Conservation (phyloP, 2,329 filamentous ascomycete genomes). For the Neonectria sp. region DNA sequence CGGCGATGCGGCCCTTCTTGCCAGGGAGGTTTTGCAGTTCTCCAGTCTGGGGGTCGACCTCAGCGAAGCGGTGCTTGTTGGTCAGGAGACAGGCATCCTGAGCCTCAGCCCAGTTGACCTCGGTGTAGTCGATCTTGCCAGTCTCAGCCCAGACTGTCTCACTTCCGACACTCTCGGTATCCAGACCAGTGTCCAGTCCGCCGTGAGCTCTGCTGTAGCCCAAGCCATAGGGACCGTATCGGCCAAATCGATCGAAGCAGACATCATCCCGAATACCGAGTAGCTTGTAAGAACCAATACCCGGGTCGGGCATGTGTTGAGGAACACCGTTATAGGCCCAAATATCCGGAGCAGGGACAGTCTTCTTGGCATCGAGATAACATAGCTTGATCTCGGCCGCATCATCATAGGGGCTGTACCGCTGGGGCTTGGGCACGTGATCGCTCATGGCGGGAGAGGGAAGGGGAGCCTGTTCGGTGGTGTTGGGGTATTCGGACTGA, state of each 20-base stretch:
- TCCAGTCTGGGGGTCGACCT: constrained; percentile 57
- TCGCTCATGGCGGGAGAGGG: constrained; percentile 52
- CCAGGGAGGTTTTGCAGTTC: constrained; percentile 48
- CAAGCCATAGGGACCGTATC: constrained; percentile 87
- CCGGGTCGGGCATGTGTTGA: constrained; percentile 82
- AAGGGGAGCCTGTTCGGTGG: constrained; percentile 51
- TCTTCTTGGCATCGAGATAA: constrained; percentile 74
- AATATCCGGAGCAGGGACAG: constrained; percentile 71
- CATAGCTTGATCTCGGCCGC: constrained; percentile 71
- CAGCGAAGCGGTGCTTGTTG: constrained; percentile 75
- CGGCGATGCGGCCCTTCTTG: constrained; percentile 75
- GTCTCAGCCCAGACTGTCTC: constrained; percentile 70
- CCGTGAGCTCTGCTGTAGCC: constrained; percentile 84
- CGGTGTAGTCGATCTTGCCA: constrained; percentile 70
- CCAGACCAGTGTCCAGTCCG: constrained; percentile 79
- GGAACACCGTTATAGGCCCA: constrained; percentile 80
- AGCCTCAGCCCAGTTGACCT: constrained; percentile 68
- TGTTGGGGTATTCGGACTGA: constrained; percentile 80
- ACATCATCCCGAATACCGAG: constrained; percentile 83
- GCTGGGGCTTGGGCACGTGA: constrained; percentile 60
- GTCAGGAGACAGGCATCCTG: constrained; percentile 68
- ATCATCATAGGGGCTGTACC: constrained; percentile 79
- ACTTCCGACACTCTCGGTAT: constrained; percentile 79
- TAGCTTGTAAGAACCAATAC: constrained; percentile 82
- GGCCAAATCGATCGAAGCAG: constrained; percentile 90